Percentiles rank a stretch among this genome's conserved stretches.
phyloP scores from a whole-genome alignment of 805 yeast species.

The Schwanniomyces sp. region DNA sequence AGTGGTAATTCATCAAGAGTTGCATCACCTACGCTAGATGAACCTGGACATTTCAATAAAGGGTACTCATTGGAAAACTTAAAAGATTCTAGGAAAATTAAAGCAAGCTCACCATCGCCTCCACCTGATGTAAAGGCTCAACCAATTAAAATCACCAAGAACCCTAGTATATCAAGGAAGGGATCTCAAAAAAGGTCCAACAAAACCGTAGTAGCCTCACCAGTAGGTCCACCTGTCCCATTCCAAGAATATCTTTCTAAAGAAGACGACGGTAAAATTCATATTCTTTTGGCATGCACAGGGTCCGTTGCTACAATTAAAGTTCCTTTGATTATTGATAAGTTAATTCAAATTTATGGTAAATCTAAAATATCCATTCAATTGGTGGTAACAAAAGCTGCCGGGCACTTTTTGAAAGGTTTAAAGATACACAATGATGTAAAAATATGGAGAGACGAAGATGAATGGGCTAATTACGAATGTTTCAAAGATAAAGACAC shows the following conservation, averaged over 20 bases:
- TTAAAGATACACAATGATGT: conserved; percentile 64
- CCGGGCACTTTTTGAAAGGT: conserved; percentile 68
- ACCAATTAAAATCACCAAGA: conserved; percentile 17
- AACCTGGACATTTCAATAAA: conserved; percentile 7
- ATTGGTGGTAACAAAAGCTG: conserved; percentile 79
- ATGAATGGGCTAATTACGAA: conserved; percentile 74
- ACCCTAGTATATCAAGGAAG: conserved; percentile 15
- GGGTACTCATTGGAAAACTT: conserved; percentile 2
- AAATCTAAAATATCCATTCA: conserved; percentile 72
- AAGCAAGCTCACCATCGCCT: conserved; percentile 3
- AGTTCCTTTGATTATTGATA: conserved; percentile 84
- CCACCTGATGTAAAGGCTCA: conserved; percentile 12
- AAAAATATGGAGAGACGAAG: conserved; percentile 88
- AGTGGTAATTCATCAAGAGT: conserved; percentile 13
- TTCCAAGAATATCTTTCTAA: conserved; percentile 70
- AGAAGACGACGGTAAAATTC: conserved; percentile 82
- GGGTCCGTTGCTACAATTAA: conserved; percentile 97
- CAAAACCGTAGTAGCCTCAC: conserved; percentile 56
- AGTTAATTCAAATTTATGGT: conserved; percentile 78
- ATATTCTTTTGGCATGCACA: conserved; percentile 86
- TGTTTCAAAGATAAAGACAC: conserved; percentile 15
- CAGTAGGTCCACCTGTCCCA: conserved; percentile 67
- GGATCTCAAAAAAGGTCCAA: conserved; percentile 34
- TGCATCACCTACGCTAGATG: conserved; percentile 19
- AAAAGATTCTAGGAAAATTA: not conserved